Evolutionary conservation across 1,139 yeast genomes (phyloP).

Genomic region (Suhomyces wounanorum): DNA sequence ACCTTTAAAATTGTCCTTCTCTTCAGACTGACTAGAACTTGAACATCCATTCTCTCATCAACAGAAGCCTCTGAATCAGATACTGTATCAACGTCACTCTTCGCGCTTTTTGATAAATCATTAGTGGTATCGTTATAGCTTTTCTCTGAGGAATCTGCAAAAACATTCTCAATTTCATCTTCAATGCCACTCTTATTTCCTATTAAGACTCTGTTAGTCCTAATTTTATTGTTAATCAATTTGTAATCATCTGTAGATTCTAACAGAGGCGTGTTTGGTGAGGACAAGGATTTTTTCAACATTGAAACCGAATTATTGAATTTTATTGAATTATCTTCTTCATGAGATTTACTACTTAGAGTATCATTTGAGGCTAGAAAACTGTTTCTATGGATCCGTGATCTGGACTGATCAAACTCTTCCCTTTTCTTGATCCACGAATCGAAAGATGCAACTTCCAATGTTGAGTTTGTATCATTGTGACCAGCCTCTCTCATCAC

Average conservation of each 20-base stretch:
- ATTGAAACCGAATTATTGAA: slow-evolving; percentile 28
- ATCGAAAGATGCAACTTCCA: slow-evolving; percentile 33
- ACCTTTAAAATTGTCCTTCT: slow-evolving; percentile 63
- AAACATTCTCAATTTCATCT: slow-evolving; percentile 4
- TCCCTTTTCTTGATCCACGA: slow-evolving; percentile 57
- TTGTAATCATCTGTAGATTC: slow-evolving; percentile 12
- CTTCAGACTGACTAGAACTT: slow-evolving; percentile 71
- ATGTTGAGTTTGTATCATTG: slow-evolving; percentile 46
- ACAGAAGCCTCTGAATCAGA: slow-evolving; percentile 29
- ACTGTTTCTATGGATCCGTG: slow-evolving; percentile 22
- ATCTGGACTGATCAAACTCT: slow-evolving; percentile 40
- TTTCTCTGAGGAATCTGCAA: slow-evolving; percentile 6
- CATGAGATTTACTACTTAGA: slow-evolving; percentile 16
- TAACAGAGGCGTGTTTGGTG: slow-evolving; percentile 21
- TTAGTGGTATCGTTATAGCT: slow-evolving; percentile 3
- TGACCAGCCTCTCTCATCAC: slow-evolving; percentile 13
- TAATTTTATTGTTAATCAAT: slow-evolving; percentile 14
- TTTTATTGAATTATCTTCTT: slow-evolving; percentile 14
- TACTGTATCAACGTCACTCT: slow-evolving; percentile 31
- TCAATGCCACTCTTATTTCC: neutral
- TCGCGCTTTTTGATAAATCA: neutral
- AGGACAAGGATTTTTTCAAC: slow-evolving; percentile 27
- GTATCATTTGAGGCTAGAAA: slow-evolving; percentile 37
- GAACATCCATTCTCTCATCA: slow-evolving; percentile 62
- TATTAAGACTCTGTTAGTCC: slow-evolving; percentile 4